Base-by-base conservation (phyloP, 2,329 filamentous ascomycete genomes). In the Ceratocystis harringtonii region DNA sequence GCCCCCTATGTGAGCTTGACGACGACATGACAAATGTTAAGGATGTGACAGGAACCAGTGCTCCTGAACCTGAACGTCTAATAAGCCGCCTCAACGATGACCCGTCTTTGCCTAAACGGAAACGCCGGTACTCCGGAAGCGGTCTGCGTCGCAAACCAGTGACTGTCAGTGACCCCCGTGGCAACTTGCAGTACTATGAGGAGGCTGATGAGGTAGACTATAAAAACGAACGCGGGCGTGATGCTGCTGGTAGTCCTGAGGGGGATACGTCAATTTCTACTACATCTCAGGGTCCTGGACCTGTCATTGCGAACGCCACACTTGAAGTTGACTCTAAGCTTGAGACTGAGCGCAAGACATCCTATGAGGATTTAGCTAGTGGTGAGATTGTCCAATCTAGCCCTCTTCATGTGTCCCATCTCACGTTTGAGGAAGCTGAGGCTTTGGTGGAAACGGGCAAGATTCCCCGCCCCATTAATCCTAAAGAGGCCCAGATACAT, bases 101-200 rank as follows among this genome's bases (percentile, higher is more conserved):
- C n/a, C 62, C 65, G 36, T n/a, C 30, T 32, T 30, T 58, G 50
- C 19, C 62, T 22, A 78, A 80, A 64, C 81, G 79, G 67, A 84
- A 83, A 72, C 83, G 92, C 67, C 86, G 92, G 28, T 94, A 95
- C 74, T 96, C 91, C 5, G 92, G 91, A 61, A 90, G 90, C 69
- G 91, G 90, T 4, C 80, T 96, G 30, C 84, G 89, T 44, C 79
- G 84, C 67, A 86, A 88, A 71, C 87, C 89, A 28, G 78, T 82
- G 65, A 88, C 90, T 68, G 87, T 95, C 5, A 81, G 81, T 19
- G 82, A 86, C 12, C 80, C 83, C 8, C 80, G 87, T 63, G 88
- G 90, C n/a, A 82, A 89, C 68, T 79, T 96, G n/a, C 86, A 95
- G 73, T 96, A 92, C 70, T 92, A 88, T 71, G 91, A 95, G 71